phyloP scores from a whole-genome alignment of 2,329 filamentous ascomycete species.

The Periconia sp. region DNA sequence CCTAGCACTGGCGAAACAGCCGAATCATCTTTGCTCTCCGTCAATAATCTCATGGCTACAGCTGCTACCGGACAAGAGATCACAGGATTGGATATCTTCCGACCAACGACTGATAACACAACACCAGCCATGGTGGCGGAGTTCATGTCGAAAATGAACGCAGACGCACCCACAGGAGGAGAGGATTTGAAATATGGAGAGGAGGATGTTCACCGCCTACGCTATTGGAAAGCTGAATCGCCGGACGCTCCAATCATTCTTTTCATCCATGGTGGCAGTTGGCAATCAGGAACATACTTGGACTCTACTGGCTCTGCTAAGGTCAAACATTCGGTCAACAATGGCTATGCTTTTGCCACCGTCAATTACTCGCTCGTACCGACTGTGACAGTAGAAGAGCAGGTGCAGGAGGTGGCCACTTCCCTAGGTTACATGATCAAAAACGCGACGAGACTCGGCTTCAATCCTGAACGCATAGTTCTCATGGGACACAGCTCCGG shows the following conservation, averaged over 20 bases:
- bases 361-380: too few relatives aligned
- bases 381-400: too few relatives aligned
- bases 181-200: too few relatives aligned
- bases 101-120: not conserved
- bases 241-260: not conserved
- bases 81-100: constrained; percentile 1
- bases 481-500: not conserved
- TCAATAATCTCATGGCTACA: too few relatives aligned
- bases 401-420: too few relatives aligned
- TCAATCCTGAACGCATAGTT: not conserved
- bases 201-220: too few relatives aligned
- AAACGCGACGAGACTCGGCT: too few relatives aligned
- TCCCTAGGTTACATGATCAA: too few relatives aligned
- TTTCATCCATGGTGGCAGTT: not conserved
- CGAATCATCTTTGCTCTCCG: too few relatives aligned
- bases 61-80: too few relatives aligned
- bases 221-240: not conserved
- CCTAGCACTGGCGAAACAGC: too few relatives aligned
- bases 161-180: not conserved
- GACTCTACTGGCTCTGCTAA: not conserved
- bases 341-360: too few relatives aligned
- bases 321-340: not conserved
- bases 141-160: not conserved
- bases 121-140: not conserved
- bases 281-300: not conserved